phyloP scores from a whole-genome alignment of 2,329 filamentous ascomycete genomes.

The Colletotrichum scovillei region DNA sequence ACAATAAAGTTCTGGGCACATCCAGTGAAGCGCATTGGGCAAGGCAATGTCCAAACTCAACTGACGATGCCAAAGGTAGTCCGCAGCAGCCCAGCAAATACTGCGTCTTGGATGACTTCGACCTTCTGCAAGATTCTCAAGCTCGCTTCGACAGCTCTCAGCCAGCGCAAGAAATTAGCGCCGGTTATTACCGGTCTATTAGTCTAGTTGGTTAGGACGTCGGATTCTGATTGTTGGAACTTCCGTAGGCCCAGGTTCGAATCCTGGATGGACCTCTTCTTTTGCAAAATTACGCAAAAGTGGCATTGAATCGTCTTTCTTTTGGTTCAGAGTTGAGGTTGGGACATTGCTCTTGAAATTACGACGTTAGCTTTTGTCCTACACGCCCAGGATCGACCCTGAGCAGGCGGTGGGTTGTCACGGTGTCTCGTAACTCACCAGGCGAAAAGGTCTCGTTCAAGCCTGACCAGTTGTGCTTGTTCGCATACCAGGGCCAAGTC shows the following conservation, averaged over 20 bases:
- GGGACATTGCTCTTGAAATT: no score
- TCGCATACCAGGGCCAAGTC: no score
- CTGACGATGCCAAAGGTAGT: neutral
- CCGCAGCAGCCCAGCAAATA: no score
- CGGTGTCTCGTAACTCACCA: no score
- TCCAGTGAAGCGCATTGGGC: neutral
- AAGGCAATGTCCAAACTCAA: neutral
- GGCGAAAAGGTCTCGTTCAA: no score
- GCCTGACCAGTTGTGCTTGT: no score
- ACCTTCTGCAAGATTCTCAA: neutral
- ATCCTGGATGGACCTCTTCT: slow-evolving; percentile 34
- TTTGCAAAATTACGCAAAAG: neutral
- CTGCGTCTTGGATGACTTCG: neutral
- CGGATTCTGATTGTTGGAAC: slow-evolving; percentile 30
- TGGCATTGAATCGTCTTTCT: no score
- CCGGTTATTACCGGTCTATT: slow-evolving; percentile 14
- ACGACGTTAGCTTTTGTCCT: no score
- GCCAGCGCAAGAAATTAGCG: neutral
- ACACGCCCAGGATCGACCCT: no score
- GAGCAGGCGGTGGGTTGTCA: no score
- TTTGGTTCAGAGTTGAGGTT: neutral
- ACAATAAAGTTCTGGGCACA: neutral
- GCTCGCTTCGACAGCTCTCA: fast-evolving
- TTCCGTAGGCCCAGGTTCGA: slow-evolving; percentile 36
- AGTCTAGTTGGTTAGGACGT: slow-evolving; percentile 37